phyloP scores from a whole-genome alignment of 2,329 filamentous ascomycete species.

The Talaromyces sp. region DNA sequence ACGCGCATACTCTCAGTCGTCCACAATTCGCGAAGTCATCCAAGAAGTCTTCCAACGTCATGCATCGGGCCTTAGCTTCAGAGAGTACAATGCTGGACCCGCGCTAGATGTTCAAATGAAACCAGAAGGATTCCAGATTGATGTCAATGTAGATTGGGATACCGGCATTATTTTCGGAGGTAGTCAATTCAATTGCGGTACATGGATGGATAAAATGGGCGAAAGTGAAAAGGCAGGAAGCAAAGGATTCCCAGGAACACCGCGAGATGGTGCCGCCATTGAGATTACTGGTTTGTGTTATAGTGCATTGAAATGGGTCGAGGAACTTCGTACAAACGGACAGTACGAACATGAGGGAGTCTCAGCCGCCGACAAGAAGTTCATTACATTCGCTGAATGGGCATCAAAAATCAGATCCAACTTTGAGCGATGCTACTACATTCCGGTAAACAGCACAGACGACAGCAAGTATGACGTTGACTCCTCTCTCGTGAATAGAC shows the following conservation, averaged over 20 bases:
- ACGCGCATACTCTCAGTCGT: conserved; percentile 79
- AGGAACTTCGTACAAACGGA: conserved; percentile 62
- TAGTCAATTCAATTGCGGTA: conserved; percentile 91
- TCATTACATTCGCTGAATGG: conserved; percentile 74
- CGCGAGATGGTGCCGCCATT: conserved; percentile 88
- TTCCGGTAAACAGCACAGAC: conserved; percentile 67
- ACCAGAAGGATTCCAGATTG: conserved; percentile 84
- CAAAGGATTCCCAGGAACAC: conserved; percentile 94
- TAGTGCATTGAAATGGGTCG: conserved; percentile 80
- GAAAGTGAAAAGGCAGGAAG: conserved; percentile 86
- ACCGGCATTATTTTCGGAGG: conserved; percentile 91
- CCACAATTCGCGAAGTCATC: conserved; percentile 81
- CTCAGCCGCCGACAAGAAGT: conserved; percentile 58
- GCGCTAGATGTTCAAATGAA: conserved; percentile 90
- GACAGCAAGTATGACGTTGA: conserved; percentile 80
- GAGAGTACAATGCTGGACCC: conserved; percentile 89
- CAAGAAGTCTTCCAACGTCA: conserved; percentile 93
- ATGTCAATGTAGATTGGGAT: conserved; percentile 85
- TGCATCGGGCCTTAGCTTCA: conserved; percentile 83
- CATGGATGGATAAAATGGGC: conserved; percentile 99
- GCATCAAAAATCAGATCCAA: conserved; percentile 73
- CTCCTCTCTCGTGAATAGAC: conserved; percentile 72
- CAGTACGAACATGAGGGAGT: conserved; percentile 73
- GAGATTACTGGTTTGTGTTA: conserved; percentile 94
- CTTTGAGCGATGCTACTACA: conserved; percentile 90